Base-by-base conservation (phyloP, 768 basidiomycete genomes). In the Lactarius evosmus region DNA sequence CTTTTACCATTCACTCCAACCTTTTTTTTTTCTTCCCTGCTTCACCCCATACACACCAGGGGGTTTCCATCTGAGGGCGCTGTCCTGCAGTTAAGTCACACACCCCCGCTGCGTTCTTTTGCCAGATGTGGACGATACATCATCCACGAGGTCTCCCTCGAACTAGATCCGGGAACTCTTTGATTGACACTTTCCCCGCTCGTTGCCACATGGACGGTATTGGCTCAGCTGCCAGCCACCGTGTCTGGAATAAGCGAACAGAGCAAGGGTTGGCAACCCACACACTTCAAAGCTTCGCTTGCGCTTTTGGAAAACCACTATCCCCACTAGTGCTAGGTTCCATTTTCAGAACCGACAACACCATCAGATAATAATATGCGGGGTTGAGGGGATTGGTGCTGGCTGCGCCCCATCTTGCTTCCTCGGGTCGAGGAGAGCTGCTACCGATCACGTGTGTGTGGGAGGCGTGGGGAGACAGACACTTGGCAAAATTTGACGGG, bases 371-470 rank as follows among this genome's bases (percentile, higher is more conserved):
- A 52, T 52, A 52, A 32, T 19, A 7, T 29, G 51, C 51, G 51
- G 51, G 51, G 51, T 52, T 52, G 51, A 32, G 51, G 51, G 51
- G 51, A 52, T 52, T 29, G 51, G 51, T 52, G 51, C 46, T 49
- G 46, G 44, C 46, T 25, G 25, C 46, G 46, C 46, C 25, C 22
- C 25, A 49, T 11, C 25, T 49, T 49, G 14, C n/a, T 49, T 49
- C 46, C 46, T 25, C 46, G 25, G 25, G 25, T 25, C 12, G 46
- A 46, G 22, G 11, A 22, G n/a, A 11, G n/a, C 29, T 52, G 19
- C 30, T 55, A 36, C 32, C 7, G 34, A 63, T 58, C 62, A 63
- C 56, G 62, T 63, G 62, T 63, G 62, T 52, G 16, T 16, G 25
- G 19, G 44, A 34, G 44, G 54, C 54, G 32, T 56, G 44, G 41